phyloP scores from a whole-genome alignment of 208 protist genomes.

The Phytomonas sp. region DNA sequence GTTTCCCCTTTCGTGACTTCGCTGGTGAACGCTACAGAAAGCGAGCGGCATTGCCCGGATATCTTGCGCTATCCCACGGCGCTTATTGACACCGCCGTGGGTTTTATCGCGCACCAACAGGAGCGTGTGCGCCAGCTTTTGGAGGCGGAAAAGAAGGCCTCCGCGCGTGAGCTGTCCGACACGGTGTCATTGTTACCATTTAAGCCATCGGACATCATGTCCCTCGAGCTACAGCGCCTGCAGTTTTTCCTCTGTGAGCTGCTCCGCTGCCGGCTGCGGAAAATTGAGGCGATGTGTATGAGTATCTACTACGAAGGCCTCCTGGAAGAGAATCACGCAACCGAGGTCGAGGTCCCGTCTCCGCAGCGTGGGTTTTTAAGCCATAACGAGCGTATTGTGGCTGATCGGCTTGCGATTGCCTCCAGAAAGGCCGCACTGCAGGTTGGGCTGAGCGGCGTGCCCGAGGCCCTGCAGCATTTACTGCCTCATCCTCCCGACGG shows the following conservation, averaged over 20 bases:
- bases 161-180: not conserved
- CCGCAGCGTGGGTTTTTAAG: conserved; percentile 50
- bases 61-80: conserved; percentile 66
- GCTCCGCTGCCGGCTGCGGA: conserved; percentile 68
- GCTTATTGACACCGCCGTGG: conserved; percentile 38
- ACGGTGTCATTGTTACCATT: conserved; percentile 62
- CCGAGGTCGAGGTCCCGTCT: conserved; percentile 18
- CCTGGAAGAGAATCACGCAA: not conserved
- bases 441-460: conserved; percentile 48
- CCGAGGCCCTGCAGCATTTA: conserved; percentile 51
- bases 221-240: conserved; percentile 63
- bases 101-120: conserved; percentile 34
- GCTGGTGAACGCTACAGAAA: conserved; percentile 66
- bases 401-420: conserved; percentile 53
- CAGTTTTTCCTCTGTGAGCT: conserved; percentile 81
- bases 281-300: conserved; percentile 61
- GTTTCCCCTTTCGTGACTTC: not conserved
- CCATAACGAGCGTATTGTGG: conserved; percentile 57
- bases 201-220: conserved; percentile 66
- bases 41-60: conserved; percentile 69
- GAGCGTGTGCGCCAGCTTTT: conserved; percentile 25
- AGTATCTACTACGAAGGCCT: conserved; percentile 58
- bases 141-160: conserved; percentile 34
- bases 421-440: conserved; percentile 29
- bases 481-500: conserved; percentile 49